Evolutionary conservation across 768 basidiomycete species (phyloP), one percentile per base, ranked within the genome.

Genomic region (Cubamyces lactineus): DNA sequence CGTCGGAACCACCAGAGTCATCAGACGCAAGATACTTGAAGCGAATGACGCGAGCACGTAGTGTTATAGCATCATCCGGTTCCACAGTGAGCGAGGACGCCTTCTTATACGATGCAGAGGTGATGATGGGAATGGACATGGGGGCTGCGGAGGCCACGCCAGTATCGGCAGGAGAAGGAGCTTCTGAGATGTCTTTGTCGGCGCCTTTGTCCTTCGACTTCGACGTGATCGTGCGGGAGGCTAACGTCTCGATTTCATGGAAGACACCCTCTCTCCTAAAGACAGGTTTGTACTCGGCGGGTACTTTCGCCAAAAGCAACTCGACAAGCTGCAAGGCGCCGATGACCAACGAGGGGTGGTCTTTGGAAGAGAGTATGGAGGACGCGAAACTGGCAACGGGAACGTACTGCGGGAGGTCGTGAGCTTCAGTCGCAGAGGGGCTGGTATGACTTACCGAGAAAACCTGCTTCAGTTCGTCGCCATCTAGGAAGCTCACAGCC

Each of bases 191-290:
- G 21, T 80, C 74, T 59, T 74, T 68, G 28, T 75, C 69, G 7
- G 66, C 65, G 26, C 76, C 73, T 61, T 76, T 77, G 55, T 79
- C 80, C 61, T 78, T 77, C 1, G 82, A 82, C 68, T 82, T 86
- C 15, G 79, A 79, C 5, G 82, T 78, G 39, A 96, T 77, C 8
- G 82, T 71, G 52, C 88, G 84, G 13, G 81, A 81, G 7, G 94
- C 89, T 28, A 96, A 77, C 9, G 78, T 73, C 66, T 95, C 94
- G 40, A 99, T 87, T 73, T 98, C 97, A 74, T 98, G 92, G 74
- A 97, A 88, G 28, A 98, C 97, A 9, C 97, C 97, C 76, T 99
- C 96, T 28, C 96, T 83, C 21, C 92, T 86, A 82, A 98, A 94
- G 0, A 89, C 87, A 17, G 93, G 90, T 70, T 86, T 87, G 75